Percentiles rank a stretch among this genome's conserved stretches.
phyloP scores from a whole-genome alignment of 768 basidiomycete genomes.

The Xerocomus spinulosus region DNA sequence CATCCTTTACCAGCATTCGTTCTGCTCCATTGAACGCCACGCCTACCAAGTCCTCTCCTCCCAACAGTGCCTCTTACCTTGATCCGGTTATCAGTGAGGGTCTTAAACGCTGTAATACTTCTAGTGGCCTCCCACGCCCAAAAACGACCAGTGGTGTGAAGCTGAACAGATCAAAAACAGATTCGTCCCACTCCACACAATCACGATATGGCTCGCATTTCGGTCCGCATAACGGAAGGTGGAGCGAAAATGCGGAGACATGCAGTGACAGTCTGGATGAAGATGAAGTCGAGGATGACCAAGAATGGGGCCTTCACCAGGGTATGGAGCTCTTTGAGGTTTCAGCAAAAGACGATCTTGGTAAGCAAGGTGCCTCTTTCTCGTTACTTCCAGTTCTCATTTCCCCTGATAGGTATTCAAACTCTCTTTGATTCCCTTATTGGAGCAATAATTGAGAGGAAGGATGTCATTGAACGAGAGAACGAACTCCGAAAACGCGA shows the following conservation, averaged over 20 bases:
- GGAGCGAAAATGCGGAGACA: conserved; percentile 54
- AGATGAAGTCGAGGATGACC: conserved; percentile 50
- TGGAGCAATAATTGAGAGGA: conserved; percentile 69
- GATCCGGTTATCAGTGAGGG: conserved; percentile 55
- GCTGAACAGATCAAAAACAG: conserved; percentile 29
- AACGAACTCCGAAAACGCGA: conserved; percentile 77
- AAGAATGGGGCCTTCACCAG: conserved; percentile 74
- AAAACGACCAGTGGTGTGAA: conserved; percentile 42
- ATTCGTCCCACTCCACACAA: conserved; percentile 42
- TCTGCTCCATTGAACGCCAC: conserved; percentile 53
- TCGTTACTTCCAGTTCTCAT: conserved; percentile 12
- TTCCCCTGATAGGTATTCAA: conserved; percentile 59
- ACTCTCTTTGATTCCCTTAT: conserved; percentile 78
- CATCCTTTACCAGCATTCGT: conserved; percentile 47
- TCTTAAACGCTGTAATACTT: conserved; percentile 50
- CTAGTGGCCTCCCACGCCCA: conserved; percentile 43
- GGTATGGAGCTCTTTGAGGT: conserved; percentile 90
- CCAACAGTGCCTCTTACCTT: conserved; percentile 58
- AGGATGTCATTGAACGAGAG: conserved; percentile 76
- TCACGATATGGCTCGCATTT: conserved; percentile 58
- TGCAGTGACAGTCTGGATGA: conserved; percentile 66
- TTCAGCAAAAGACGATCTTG: conserved; percentile 82
- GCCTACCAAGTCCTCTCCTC: conserved; percentile 42
- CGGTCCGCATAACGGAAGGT: conserved; percentile 46
- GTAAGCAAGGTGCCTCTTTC: conserved; percentile 35